A percentile compares a stretch with the other conserved stretches of the same genome.
Conservation (phyloP, 2,329 filamentous ascomycete species). For the Monosporascus cannonballus region DNA sequence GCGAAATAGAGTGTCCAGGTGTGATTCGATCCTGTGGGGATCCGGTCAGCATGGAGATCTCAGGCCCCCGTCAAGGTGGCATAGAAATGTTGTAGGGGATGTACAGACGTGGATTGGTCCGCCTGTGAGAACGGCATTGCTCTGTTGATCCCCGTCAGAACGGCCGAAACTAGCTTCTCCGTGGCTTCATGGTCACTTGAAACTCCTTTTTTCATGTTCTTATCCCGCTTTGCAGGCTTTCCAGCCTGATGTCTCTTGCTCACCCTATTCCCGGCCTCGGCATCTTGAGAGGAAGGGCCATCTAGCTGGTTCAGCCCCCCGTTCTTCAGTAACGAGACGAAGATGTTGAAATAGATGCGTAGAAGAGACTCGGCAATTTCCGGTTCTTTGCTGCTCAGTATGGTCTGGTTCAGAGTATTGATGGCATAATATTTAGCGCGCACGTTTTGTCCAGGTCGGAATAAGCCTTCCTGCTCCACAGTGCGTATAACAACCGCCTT, state of each 20-base stretch:
- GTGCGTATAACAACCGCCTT: conserved; percentile 79
- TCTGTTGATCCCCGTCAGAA: conserved; percentile 91
- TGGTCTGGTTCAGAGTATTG: conserved; percentile 95
- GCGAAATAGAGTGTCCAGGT: conserved; percentile 89
- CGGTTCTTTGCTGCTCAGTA: conserved; percentile 79
- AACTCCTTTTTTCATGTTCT: conserved; percentile 26
- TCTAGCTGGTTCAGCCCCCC: conserved; percentile 35
- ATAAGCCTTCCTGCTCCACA: conserved; percentile 81
- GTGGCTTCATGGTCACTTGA: conserved; percentile 60
- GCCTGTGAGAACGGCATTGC: conserved; percentile 87
- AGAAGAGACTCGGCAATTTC: conserved; percentile 74
- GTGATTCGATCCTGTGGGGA: conserved; percentile 62
- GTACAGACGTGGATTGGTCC: conserved; percentile 63
- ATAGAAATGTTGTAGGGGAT: neutral
- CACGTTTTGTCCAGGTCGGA: conserved; percentile 78
- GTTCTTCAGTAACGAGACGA: conserved; percentile 72
- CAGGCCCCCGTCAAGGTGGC: neutral
- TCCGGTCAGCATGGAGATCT: conserved; percentile 14
- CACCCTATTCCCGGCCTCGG: conserved; percentile 35
- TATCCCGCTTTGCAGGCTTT: conserved; percentile 27
- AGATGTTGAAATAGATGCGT: conserved; percentile 87
- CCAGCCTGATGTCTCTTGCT: conserved; percentile 44
- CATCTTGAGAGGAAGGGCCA: conserved; percentile 28
- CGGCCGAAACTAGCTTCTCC: conserved; percentile 87
- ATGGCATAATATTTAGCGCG: conserved; percentile 94